A percentile compares a stretch with the other conserved stretches of the same genome.
phyloP scores from a whole-genome alignment of 108 stramenopile species.

The Heterococcus sp. region DNA sequence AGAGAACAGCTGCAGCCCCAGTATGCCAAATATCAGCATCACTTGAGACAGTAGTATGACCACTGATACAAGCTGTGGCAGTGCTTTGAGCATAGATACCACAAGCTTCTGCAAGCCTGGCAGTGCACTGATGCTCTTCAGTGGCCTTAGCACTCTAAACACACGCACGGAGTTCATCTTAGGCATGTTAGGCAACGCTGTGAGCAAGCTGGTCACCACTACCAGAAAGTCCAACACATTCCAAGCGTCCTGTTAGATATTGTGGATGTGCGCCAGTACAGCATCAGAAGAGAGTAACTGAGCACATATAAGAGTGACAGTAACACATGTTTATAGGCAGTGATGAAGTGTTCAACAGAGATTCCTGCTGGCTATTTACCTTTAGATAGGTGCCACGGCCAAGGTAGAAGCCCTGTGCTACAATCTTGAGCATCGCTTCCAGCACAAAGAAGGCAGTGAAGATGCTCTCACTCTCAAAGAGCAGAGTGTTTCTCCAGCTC shows the following conservation, averaged over 20 bases:
- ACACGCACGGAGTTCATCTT: conserved; percentile 62
- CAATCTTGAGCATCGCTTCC: conserved; percentile 62
- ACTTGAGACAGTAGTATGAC: conserved; percentile 62
- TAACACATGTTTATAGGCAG: too few relatives aligned
- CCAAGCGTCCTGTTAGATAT: conserved; percentile 55
- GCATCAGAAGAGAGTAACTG: too few relatives aligned
- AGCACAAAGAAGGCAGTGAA: conserved; percentile 57
- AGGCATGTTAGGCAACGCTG: conserved; percentile 58
- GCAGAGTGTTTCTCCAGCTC: conserved; percentile 39
- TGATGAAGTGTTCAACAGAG: too few relatives aligned
- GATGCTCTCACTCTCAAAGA: conserved; percentile 33
- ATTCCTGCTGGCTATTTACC: too few relatives aligned
- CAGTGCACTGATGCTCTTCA: conserved; percentile 61
- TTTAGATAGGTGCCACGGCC: conserved; percentile 38
- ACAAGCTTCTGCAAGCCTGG: conserved; percentile 66
- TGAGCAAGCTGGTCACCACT: conserved; percentile 57
- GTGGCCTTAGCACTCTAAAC: conserved; percentile 65
- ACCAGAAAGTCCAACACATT: conserved; percentile 63
- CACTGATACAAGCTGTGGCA: conserved; percentile 62
- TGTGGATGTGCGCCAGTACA: too few relatives aligned
- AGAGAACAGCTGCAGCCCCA: conserved; percentile 64
- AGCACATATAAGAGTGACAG: too few relatives aligned
- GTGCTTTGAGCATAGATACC: conserved; percentile 55
- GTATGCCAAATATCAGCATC: conserved; percentile 65
- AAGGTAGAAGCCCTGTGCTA: conserved; percentile 59